phyloP scores from a whole-genome alignment of 169 alveolate genomes.

The Plasmodium yoelii region DNA sequence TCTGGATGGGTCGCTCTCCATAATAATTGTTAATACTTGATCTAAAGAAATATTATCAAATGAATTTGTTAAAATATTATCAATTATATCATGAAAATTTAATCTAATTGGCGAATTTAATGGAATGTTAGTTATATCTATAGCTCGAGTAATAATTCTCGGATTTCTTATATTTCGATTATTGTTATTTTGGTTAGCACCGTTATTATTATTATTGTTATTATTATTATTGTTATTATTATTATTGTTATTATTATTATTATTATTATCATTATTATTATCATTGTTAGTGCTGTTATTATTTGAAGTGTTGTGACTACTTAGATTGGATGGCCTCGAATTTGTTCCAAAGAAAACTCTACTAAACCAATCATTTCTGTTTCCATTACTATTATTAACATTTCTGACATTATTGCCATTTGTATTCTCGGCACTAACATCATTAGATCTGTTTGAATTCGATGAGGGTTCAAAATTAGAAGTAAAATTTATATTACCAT shows the following conservation, averaged over 20 bases:
- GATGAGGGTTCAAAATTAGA: slow-evolving; percentile 18
- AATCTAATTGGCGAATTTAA: slow-evolving; percentile 36
- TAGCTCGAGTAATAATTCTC: slow-evolving; percentile 51
- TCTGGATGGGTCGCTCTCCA: slow-evolving; percentile 89
- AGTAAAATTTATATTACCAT: slow-evolving; percentile 40
- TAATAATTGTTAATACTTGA: slow-evolving; percentile 80
- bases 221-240: not conserved
- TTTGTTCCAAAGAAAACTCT: slow-evolving; percentile 25
- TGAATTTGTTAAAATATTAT: slow-evolving; percentile 76
- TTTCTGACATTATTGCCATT: no score
- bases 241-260: not conserved
- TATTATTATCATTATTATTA: not conserved
- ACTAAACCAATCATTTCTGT: slow-evolving; percentile 11
- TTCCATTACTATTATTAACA: not conserved
- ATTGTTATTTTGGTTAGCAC: not conserved
- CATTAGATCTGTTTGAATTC: no score
- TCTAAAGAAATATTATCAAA: slow-evolving; percentile 80
- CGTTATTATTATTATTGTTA: not conserved
- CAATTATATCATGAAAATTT: slow-evolving; percentile 57
- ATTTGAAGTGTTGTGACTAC: not conserved
- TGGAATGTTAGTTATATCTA: slow-evolving; percentile 63
- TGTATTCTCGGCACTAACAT: no score
- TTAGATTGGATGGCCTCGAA: not conserved
- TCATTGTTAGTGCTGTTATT: no score
- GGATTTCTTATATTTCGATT: slow-evolving; percentile 30